Conservation (phyloP, 2,329 filamentous ascomycete species). For the Pleomassaria siparia region DNA sequence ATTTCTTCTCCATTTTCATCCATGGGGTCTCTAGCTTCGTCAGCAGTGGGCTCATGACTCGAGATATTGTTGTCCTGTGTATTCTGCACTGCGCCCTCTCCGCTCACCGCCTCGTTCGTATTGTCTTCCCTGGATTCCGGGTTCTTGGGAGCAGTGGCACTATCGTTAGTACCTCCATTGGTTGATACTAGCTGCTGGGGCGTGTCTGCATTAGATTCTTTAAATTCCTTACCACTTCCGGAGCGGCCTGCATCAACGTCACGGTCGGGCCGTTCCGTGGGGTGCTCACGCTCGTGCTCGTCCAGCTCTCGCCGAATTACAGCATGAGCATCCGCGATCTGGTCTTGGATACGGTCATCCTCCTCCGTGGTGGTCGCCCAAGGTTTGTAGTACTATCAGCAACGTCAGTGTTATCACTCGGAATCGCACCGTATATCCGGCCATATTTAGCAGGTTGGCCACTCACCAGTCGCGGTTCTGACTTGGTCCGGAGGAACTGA, state of each 20-base stretch:
- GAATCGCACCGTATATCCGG: background rate
- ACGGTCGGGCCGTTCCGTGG: conserved; percentile 19
- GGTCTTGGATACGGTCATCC: conserved; percentile 68
- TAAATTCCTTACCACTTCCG: conserved; percentile 25
- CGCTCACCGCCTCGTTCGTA: conserved; percentile 20
- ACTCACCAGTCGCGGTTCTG: conserved; percentile 74
- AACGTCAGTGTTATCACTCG: conserved; percentile 25
- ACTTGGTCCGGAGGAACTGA: conserved; percentile 70
- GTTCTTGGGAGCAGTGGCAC: conserved; percentile 20
- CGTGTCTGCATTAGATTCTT: conserved; percentile 25
- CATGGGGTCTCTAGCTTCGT: conserved; percentile 48
- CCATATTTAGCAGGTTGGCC: conserved; percentile 1
- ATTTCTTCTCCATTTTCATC: conserved; percentile 77
- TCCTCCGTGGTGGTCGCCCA: conserved; percentile 73
- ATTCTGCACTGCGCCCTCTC: conserved; percentile 14
- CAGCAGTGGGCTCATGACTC: conserved; percentile 30
- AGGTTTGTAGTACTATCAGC: conserved; percentile 75
- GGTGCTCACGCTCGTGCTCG: conserved; percentile 57
- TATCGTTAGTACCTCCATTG: conserved; percentile 31
- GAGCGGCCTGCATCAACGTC: conserved; percentile 17
- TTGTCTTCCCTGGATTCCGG: conserved; percentile 26
- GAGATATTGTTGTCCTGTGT: conserved; percentile 19
- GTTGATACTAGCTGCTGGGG: conserved; percentile 15
- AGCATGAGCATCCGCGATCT: conserved; percentile 66
- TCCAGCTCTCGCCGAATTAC: conserved; percentile 65